Conservation (phyloP, 176 grass and related monocot genomes). For the Elaeis guineensis region DNA sequence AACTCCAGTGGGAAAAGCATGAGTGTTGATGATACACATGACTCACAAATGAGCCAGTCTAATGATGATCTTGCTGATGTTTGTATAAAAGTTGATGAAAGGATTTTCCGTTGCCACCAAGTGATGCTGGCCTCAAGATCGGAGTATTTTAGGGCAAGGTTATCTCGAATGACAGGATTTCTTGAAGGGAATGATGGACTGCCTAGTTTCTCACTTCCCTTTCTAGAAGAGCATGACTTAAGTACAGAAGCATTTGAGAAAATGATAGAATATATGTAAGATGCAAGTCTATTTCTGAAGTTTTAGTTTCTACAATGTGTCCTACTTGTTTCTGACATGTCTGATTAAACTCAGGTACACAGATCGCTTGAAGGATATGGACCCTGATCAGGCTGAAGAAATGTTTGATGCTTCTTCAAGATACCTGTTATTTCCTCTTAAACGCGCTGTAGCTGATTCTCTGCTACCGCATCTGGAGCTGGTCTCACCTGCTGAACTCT, state of each 20-base stretch:
- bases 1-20: slow-evolving; percentile 32
- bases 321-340: slow-evolving; percentile 3
- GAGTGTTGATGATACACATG: slow-evolving; percentile 7
- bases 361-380: slow-evolving; percentile 60
- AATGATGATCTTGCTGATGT: slow-evolving; percentile 60
- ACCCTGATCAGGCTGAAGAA: slow-evolving; percentile 86
- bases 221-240: slow-evolving; percentile 86
- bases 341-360: slow-evolving; percentile 59
- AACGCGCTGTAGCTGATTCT: slow-evolving; percentile 65
- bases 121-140: slow-evolving; percentile 87
- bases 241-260: slow-evolving; percentile 89
- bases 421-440: slow-evolving; percentile 83
- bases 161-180: slow-evolving; percentile 69
- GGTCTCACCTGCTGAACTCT: slow-evolving; percentile 66
- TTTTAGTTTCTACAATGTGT: slow-evolving; percentile 7
- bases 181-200: slow-evolving; percentile 45
- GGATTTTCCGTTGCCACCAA: slow-evolving; percentile 68
- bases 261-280: slow-evolving; percentile 98
- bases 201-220: slow-evolving; percentile 29
- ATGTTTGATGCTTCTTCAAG: slow-evolving; percentile 96
- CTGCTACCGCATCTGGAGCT: slow-evolving; percentile 55
- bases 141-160: slow-evolving; percentile 87
- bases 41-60: slow-evolving; percentile 6
- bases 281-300: slow-evolving; percentile 10
- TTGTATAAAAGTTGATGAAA: slow-evolving; percentile 69